Evolutionary conservation across 768 basidiomycete genomes (phyloP).

Genomic region (Agaricus subrufescens): DNA sequence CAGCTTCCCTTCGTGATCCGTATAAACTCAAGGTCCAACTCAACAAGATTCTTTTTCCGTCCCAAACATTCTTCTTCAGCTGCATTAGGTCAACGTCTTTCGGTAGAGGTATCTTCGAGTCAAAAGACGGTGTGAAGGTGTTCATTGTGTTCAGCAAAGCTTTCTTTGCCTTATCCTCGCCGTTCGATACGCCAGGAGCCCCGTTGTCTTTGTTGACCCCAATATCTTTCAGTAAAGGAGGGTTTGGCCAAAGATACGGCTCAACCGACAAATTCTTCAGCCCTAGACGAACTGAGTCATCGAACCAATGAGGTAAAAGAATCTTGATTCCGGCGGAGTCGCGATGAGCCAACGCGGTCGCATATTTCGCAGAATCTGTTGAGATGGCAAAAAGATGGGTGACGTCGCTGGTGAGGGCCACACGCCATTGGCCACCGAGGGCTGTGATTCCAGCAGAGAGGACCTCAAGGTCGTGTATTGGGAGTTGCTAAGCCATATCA

Average conservation of each 20-base stretch:
- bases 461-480: slow-evolving; percentile 62
- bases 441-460: slow-evolving; percentile 68
- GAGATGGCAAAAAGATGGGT: slow-evolving; percentile 78
- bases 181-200: no score
- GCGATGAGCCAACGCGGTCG: slow-evolving; percentile 52
- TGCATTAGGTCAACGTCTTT: not conserved
- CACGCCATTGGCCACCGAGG: slow-evolving; percentile 80
- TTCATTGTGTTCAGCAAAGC: slow-evolving; percentile 21
- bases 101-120: not conserved
- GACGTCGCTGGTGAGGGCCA: slow-evolving; percentile 74
- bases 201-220: slow-evolving; percentile 10
- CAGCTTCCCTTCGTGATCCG: slow-evolving; percentile 41
- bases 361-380: slow-evolving; percentile 47
- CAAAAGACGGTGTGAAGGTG: slow-evolving; percentile 20
- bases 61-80: slow-evolving; percentile 42
- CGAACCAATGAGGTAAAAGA: slow-evolving; percentile 91
- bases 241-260: slow-evolving; percentile 74
- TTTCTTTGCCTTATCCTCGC: slow-evolving; percentile 19
- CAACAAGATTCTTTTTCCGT: slow-evolving; percentile 55
- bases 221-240: slow-evolving; percentile 37
- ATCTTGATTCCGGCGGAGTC: slow-evolving; percentile 56
- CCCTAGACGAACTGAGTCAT: slow-evolving; percentile 65
- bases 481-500: slow-evolving; percentile 36
- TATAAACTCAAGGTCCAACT: slow-evolving; percentile 53
- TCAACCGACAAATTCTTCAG: slow-evolving; percentile 42